A percentile compares a stretch with the other conserved stretches of the same genome.
These are phyloP conservation scores for Xylaria telfairii DNA, from an alignment of 495 filamentous ascomycete genomes.

Conservation along the genomic window DNA sequence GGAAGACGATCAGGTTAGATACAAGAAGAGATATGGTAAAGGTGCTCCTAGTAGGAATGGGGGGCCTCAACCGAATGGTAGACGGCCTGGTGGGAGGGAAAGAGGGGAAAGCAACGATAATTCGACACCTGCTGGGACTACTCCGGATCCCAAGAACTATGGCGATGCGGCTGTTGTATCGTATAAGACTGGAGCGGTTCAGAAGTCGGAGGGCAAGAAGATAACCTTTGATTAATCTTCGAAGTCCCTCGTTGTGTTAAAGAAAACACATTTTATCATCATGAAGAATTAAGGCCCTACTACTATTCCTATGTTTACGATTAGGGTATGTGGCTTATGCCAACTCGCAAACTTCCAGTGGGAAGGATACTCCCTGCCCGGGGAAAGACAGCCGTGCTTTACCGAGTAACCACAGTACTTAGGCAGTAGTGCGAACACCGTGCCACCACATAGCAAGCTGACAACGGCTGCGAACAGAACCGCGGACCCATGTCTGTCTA, in stretches of 20 bases:
- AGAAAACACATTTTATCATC: not conserved
- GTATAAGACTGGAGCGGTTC: slow-evolving; percentile 74
- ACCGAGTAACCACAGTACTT: too few species aligned
- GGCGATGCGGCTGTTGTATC: slow-evolving; percentile 49
- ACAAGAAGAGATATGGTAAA: slow-evolving; percentile 92
- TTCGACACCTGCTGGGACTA: slow-evolving; percentile 30
- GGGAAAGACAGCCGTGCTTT: too few species aligned
- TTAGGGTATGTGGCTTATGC: not conserved
- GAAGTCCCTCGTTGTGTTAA: not conserved
- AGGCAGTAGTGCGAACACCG: too few species aligned
- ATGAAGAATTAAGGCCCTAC: not conserved
- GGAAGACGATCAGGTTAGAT: slow-evolving; percentile 83
- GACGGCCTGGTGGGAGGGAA: slow-evolving; percentile 27
- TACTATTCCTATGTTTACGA: not conserved
- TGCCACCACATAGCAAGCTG: too few species aligned
- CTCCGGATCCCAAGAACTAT: slow-evolving; percentile 39
- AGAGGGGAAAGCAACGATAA: slow-evolving; percentile 24
- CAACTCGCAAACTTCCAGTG: too few species aligned
- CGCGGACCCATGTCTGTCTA: too few species aligned
- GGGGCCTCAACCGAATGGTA: slow-evolving; percentile 41
- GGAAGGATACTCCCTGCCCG: not conserved
- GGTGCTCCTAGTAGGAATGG: slow-evolving; percentile 43
- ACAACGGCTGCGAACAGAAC: too few species aligned
- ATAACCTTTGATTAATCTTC: slow-evolving; percentile 70
- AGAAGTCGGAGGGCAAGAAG: slow-evolving; percentile 82